Base-by-base conservation (phyloP, 2,329 filamentous ascomycete genomes). In the Arthrobotrys sphaeroides region DNA sequence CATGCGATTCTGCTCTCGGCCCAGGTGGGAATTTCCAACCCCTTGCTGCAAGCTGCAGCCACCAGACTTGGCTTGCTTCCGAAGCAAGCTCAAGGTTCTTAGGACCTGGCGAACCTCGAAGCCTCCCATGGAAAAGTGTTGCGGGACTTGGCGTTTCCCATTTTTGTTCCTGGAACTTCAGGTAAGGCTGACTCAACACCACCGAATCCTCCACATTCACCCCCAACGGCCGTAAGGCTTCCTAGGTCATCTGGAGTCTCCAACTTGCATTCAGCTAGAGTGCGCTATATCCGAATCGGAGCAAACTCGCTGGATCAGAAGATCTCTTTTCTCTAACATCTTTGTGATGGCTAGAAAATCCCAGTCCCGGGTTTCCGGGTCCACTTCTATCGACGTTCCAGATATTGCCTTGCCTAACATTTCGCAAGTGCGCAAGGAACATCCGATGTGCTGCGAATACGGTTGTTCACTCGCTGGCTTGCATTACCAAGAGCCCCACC, bases 131-230 rank as follows among this genome's bases (percentile, higher is more conserved):
- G 66, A 43, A 70, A 59, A 42, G 69, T 73, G 60, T 73, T 73
- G 70, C 20, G 16, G 49, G 24, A 26, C 70, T 68, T 74, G 70
- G 70, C 70, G 40, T 22, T 64, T 61, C 53, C 51, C 24, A 13
- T 9, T 64, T 67, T 51, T 9, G 60, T 43, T 53, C 64, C 55
- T 68, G 55, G 36, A 31, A 68, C 62, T 47, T 74, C 70, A 74
- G 70, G 70, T 74, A 68, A 74, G 70, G 70, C 70, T 68, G 62
- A 74, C 70, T 74, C 70, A 74, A 74, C 61, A 62, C 70, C 61
- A 53, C 13, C 22, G 24, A 33, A 61, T 55, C 59, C 59, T 59
- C 59, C 33, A 62, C 26, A 13, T 13, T 13, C 40, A 24, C 31
- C 24, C 38, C 31, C 59, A 59, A 31, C 55, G 9, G 20, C 55